phyloP scores from a whole-genome alignment of 768 basidiomycete genomes.

The Auriscalpium vulgare region DNA sequence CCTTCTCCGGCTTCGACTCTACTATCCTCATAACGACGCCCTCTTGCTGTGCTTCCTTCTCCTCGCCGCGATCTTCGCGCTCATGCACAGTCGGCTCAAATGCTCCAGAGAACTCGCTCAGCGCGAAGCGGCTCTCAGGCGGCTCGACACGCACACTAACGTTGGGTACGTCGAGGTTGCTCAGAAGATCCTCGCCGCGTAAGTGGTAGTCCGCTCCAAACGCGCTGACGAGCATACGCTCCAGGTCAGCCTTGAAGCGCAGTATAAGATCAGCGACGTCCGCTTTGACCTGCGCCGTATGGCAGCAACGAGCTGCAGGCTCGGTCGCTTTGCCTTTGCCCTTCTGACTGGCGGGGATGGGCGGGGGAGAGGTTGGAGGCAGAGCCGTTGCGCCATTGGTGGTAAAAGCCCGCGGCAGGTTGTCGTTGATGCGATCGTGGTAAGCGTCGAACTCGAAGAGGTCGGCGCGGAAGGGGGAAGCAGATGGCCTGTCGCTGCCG shows the following conservation, averaged over 20 bases:
- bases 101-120: too few species aligned
- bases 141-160: too few species aligned
- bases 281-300: slow-evolving; percentile 35
- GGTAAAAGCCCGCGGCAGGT: too few species aligned
- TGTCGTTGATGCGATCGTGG: too few species aligned
- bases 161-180: too few species aligned
- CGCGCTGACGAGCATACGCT: slow-evolving; percentile 32
- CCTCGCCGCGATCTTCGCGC: not conserved
- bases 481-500: too few species aligned
- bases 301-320: slow-evolving; percentile 28
- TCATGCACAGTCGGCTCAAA: not conserved
- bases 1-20: not conserved
- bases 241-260: slow-evolving; percentile 49
- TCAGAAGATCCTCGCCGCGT: not conserved
- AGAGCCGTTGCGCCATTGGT: too few species aligned
- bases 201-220: slow-evolving; percentile 23
- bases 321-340: slow-evolving; percentile 5
- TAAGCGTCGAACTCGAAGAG: too few species aligned
- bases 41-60: not conserved
- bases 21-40: not conserved
- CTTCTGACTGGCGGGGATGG: not conserved
- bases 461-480: too few species aligned
- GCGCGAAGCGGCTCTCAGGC: too few species aligned
- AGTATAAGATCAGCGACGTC: slow-evolving; percentile 41
- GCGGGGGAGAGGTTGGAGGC: too few species aligned